phyloP scores from a whole-genome alignment of 306 rosid genomes.

The Cicer pinnatifidum region DNA sequence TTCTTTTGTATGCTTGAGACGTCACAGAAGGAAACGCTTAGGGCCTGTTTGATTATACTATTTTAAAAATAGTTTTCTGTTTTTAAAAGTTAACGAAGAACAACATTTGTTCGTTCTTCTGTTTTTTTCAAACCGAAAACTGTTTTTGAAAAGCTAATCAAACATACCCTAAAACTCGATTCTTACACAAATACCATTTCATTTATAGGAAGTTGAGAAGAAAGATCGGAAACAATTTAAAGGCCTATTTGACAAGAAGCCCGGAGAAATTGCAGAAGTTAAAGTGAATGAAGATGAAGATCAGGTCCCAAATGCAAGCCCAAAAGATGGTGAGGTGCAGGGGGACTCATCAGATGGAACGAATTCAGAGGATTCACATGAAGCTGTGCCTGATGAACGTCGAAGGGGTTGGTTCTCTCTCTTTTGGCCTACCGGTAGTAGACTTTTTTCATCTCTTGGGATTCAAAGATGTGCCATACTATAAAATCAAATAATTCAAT shows the following conservation, averaged over 20 bases:
- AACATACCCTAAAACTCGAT: background rate
- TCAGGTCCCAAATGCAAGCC: conserved; percentile 51
- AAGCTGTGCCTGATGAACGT: conserved; percentile 48
- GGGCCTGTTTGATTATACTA: no score
- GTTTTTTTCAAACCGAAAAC: no score
- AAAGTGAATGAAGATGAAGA: conserved; percentile 52
- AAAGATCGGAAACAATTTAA: conserved; percentile 82
- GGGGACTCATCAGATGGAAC: conserved; percentile 52
- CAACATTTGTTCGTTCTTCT: no score
- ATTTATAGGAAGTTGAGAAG: conserved; percentile 72
- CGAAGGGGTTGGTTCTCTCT: conserved; percentile 64
- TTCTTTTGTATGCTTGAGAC: conserved; percentile 1
- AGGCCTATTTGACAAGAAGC: conserved; percentile 93
- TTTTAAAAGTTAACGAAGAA: no score
- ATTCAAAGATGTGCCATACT: conserved; percentile 72
- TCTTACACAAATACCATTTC: conserved; percentile 26
- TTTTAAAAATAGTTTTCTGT: no score
- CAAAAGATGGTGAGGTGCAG: conserved; percentile 46
- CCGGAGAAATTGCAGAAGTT: conserved; percentile 82
- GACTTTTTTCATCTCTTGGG: conserved; percentile 65
- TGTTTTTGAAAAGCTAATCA: no score
- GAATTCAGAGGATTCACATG: conserved; percentile 58
- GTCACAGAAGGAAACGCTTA: background rate
- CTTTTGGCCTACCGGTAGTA: conserved; percentile 63
- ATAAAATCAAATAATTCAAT: conserved; percentile 39